phyloP scores from a whole-genome alignment of 306 rosid species.

The Casuarina glauca region DNA sequence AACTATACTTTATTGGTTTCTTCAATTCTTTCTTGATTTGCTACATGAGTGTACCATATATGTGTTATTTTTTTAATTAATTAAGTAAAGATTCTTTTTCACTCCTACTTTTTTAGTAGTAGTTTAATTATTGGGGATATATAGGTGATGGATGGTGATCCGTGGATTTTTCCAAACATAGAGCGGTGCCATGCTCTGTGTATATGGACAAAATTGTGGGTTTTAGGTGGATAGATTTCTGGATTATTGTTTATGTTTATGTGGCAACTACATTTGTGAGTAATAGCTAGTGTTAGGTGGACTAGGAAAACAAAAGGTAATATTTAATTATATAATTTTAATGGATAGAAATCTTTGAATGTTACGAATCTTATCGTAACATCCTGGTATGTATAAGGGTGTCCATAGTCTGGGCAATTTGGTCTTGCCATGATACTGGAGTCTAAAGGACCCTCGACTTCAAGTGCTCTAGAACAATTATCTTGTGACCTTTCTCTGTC shows the following conservation, averaged over 20 bases:
- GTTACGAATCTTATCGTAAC: too few species aligned
- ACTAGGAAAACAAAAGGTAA: background rate
- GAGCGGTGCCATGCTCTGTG: background rate
- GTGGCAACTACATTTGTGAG: background rate
- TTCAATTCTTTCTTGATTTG: too few species aligned
- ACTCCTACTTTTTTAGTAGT: background rate
- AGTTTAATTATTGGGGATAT: background rate
- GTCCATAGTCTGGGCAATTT: too few species aligned
- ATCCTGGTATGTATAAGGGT: too few species aligned
- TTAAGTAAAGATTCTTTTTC: background rate
- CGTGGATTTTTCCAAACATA: background rate
- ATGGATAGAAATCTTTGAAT: background rate
- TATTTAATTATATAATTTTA: background rate
- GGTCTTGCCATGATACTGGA: too few species aligned
- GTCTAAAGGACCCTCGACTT: too few species aligned
- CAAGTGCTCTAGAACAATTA: too few species aligned
- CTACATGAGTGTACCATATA: too few species aligned
- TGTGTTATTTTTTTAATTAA: background rate
- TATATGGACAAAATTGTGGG: background rate
- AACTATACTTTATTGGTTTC: too few species aligned
- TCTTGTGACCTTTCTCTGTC: too few species aligned
- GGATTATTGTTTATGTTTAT: background rate
- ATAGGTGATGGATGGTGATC: background rate
- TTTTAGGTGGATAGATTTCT: background rate
- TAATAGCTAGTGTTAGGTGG: background rate